Conservation (phyloP, 345 rosid species). For the Gossypium raimondii region DNA sequence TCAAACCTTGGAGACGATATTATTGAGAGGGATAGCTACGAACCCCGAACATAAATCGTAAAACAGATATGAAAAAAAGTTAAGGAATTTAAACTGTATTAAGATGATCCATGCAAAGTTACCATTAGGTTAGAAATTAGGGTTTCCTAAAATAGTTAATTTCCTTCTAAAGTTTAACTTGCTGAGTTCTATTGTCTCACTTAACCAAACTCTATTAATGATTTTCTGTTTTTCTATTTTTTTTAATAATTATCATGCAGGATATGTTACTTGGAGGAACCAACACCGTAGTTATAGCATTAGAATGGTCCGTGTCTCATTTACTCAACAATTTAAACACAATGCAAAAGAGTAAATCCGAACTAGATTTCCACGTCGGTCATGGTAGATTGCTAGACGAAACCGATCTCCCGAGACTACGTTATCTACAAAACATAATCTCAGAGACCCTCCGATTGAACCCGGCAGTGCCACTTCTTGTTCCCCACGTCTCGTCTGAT, state of each 20-base stretch:
- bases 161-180: too few species aligned
- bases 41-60: too few species aligned
- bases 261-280: slow-evolving; percentile 1
- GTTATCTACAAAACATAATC: slow-evolving; percentile 17
- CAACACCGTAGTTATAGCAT: not conserved
- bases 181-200: too few species aligned
- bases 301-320: slow-evolving; percentile 25
- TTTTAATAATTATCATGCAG: not conserved
- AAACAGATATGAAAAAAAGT: too few species aligned
- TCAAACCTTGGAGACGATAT: too few species aligned
- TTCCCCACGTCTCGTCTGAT: slow-evolving; percentile 15
- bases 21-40: too few species aligned
- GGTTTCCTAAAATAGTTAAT: too few species aligned
- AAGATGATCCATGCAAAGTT: too few species aligned
- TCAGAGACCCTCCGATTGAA: slow-evolving; percentile 9
- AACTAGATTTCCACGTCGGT: slow-evolving; percentile 13
- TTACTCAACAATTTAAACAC: slow-evolving; percentile 17
- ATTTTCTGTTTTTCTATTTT: not conserved
- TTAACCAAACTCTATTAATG: not conserved
- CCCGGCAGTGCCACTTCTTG: slow-evolving; percentile 10
- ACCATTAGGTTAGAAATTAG: too few species aligned
- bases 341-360: slow-evolving; percentile 1
- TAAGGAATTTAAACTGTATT: too few species aligned
- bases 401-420: not conserved
- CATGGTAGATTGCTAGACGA: slow-evolving; percentile 16